A percentile compares a stretch with the other conserved stretches of the same genome.
Evolutionary conservation across 2,329 filamentous ascomycete species (phyloP).

Genomic region (Colletotrichum neosansevieriae): DNA sequence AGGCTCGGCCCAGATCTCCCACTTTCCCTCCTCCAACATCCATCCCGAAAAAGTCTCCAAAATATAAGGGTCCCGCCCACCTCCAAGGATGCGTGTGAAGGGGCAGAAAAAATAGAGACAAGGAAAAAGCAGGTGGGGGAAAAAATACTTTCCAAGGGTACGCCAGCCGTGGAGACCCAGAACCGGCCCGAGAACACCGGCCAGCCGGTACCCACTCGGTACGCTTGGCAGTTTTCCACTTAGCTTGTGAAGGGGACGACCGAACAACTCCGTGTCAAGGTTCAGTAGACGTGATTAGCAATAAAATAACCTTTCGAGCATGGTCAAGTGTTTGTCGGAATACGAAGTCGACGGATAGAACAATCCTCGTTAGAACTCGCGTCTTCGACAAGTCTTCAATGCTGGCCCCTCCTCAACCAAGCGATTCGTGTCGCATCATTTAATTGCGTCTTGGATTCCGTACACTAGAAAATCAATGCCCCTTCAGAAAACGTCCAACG

Average conservation of each 20-base stretch:
- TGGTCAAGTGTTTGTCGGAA: constrained; percentile 1
- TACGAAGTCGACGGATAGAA: background rate
- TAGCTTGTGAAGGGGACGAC: too few relatives aligned
- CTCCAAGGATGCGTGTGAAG: background rate
- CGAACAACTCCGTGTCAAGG: background rate
- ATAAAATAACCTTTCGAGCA: background rate
- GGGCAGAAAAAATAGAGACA: background rate
- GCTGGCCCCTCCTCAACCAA: too few relatives aligned
- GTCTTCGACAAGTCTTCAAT: too few relatives aligned
- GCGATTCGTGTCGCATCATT: too few relatives aligned
- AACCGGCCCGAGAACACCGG: constrained; percentile 16
- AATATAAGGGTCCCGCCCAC: background rate
- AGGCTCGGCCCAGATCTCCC: too few relatives aligned
- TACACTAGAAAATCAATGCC: background rate
- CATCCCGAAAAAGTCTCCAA: background rate
- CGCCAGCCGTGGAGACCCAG: background rate
- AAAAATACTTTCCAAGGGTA: background rate
- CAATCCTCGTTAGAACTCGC: too few relatives aligned
- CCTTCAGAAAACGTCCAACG: background rate
- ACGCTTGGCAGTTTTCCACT: constrained; percentile 9
- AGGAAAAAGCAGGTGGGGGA: background rate
- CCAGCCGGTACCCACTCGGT: constrained; percentile 8
- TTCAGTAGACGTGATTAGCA: background rate
- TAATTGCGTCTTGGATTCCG: too few relatives aligned
- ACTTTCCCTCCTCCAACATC: too few relatives aligned